These are phyloP conservation scores for Coniferiporia sulphurascens DNA, from an alignment of 1,284 basidiomycete genomes.

Conservation along the genomic window DNA sequence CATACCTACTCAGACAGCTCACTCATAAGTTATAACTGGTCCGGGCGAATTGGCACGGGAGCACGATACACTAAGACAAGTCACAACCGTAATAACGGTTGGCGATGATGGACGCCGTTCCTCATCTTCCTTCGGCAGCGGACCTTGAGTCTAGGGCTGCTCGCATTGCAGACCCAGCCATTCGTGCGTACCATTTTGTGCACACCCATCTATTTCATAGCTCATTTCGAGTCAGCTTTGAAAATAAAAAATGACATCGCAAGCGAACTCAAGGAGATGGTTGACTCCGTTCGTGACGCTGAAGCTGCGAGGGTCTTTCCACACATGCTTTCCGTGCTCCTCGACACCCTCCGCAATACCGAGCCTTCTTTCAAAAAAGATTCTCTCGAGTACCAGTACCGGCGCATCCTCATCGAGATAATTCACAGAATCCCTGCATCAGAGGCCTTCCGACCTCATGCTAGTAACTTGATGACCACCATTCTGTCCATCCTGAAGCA, in stretches of 20 bases:
- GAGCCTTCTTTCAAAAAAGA: constrained; percentile 78
- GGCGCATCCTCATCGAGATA: constrained; percentile 82
- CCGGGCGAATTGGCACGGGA: too few relatives aligned
- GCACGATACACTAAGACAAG: too few relatives aligned
- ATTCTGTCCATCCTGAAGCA: constrained; percentile 81
- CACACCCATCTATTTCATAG: constrained; percentile 1
- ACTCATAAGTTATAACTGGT: too few relatives aligned
- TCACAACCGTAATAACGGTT: background rate
- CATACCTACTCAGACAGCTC: too few relatives aligned
- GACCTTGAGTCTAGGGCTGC: constrained; percentile 68
- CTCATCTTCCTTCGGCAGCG: constrained; percentile 43
- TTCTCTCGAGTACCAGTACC: constrained; percentile 79
- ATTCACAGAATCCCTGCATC: constrained; percentile 84
- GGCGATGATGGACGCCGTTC: constrained; percentile 37
- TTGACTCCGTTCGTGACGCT: constrained; percentile 79
- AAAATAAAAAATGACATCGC: constrained; percentile 67
- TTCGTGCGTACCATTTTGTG: constrained; percentile 19
- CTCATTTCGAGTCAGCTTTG: constrained; percentile 45
- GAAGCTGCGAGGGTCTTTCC: constrained; percentile 73
- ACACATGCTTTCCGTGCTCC: constrained; percentile 74
- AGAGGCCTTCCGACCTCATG: constrained; percentile 74
- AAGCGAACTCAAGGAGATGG: constrained; percentile 80
- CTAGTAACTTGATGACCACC: constrained; percentile 65
- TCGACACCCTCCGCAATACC: constrained; percentile 74
- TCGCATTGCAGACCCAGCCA: constrained; percentile 62